phyloP scores from a whole-genome alignment of 495 filamentous ascomycete species.

The Lasiosphaeris hirsuta region DNA sequence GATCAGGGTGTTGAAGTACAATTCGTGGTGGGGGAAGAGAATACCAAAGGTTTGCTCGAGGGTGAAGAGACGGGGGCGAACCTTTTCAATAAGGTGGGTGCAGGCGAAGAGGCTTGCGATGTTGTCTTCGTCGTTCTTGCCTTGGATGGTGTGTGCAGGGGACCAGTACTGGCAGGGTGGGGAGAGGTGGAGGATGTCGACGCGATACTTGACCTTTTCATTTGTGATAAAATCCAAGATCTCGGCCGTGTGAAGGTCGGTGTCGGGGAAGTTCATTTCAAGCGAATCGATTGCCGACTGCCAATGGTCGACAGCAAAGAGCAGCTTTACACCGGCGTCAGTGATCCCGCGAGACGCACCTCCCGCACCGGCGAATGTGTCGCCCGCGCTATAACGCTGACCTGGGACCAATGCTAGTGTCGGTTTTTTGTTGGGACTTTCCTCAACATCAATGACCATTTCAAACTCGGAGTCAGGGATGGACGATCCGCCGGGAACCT shows the following conservation, averaged over 20 bases:
- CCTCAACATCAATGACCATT: slow-evolving; percentile 8
- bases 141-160: slow-evolving; percentile 64
- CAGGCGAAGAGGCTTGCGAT: slow-evolving; percentile 67
- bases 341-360: slow-evolving; percentile 68
- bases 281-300: slow-evolving; percentile 55
- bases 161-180: slow-evolving; percentile 86
- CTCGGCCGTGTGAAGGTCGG: slow-evolving; percentile 39
- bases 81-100: slow-evolving; percentile 52
- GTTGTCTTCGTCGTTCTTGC: slow-evolving; percentile 69
- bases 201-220: slow-evolving; percentile 27
- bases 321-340: slow-evolving; percentile 56
- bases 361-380: slow-evolving; percentile 74
- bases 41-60: slow-evolving; percentile 81
- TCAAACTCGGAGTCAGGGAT: neutral
- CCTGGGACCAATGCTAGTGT: slow-evolving; percentile 9
- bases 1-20: slow-evolving; percentile 60
- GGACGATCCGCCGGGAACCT: slow-evolving; percentile 35
- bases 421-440: neutral
- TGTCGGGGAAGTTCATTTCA: slow-evolving; percentile 53
- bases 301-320: slow-evolving; percentile 63
- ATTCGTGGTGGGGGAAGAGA: slow-evolving; percentile 43
- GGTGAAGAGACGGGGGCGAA: slow-evolving; percentile 69
- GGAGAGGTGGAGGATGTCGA: slow-evolving; percentile 77
- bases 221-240: slow-evolving; percentile 47
- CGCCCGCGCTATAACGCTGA: slow-evolving; percentile 61